Percentiles rank a stretch among this genome's conserved stretches.
These are phyloP conservation scores for Benincasa hispida DNA, from an alignment of 306 rosid genomes.

Conservation along the genomic window DNA sequence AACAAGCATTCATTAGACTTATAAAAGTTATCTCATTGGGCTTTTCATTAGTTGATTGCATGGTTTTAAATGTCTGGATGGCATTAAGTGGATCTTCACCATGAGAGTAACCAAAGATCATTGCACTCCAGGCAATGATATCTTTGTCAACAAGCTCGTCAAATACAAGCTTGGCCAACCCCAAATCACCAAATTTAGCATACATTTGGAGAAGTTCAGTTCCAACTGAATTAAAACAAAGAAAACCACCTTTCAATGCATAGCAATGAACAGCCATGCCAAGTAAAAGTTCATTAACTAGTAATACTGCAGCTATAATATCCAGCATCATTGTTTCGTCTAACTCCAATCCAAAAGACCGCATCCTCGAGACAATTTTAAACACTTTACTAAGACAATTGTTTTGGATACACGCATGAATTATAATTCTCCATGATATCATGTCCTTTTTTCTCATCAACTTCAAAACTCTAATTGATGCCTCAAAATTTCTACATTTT, in stretches of 20 bases:
- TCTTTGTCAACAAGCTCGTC: slow-evolving; percentile 11
- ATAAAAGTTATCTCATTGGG: slow-evolving; percentile 10
- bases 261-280: slow-evolving; percentile 10
- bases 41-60: slow-evolving; percentile 7
- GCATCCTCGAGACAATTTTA: slow-evolving; percentile 5
- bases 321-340: slow-evolving; percentile 4
- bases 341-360: neutral
- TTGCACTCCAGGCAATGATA: slow-evolving; percentile 11
- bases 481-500: slow-evolving; percentile 11
- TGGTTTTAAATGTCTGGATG: slow-evolving; percentile 3
- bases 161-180: slow-evolving; percentile 8
- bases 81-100: slow-evolving; percentile 10
- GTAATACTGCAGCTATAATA: neutral
- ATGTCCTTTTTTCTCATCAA: slow-evolving; percentile 4
- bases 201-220: slow-evolving; percentile 11
- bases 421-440: slow-evolving; percentile 11
- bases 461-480: slow-evolving; percentile 4
- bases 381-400: slow-evolving; percentile 2
- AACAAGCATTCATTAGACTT: slow-evolving; percentile 13
- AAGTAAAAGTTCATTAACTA: slow-evolving; percentile 1
- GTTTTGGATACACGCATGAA: slow-evolving; percentile 13
- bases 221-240: slow-evolving; percentile 13
- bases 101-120: slow-evolving; percentile 14
- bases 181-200: slow-evolving; percentile 13
- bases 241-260: slow-evolving; percentile 6